Base-by-base conservation (phyloP, 371 early-diverging fungal species). In the Mucor sp. region DNA sequence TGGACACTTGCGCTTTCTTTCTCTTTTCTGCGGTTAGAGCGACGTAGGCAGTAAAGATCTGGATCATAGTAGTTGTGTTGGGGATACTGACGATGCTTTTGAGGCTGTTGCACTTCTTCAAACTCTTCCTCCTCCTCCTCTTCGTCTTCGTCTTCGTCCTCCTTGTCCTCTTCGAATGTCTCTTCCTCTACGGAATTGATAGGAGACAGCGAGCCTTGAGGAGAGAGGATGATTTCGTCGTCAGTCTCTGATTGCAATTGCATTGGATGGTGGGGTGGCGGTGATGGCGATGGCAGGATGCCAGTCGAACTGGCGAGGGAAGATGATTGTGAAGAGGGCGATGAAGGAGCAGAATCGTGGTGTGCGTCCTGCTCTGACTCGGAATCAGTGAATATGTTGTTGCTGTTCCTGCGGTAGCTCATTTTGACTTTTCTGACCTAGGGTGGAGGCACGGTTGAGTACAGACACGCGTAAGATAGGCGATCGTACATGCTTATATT, bases 21-120 rank as follows among this genome's bases (percentile, higher is more conserved):
- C 1, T 58, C 41, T 66, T 69, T 69, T 30, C 69, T 59, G 30
- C 73, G 50, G 23, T 59, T 48, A 17, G 73, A 73, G 21, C 73
- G 63, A 47, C 73, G 62, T 44, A 73, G 27, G 28, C 73, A 69
- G 39, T 73, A 73, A 9, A 73, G 62, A 9, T 73, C 73, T 53
- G 73, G 73, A 59, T 73, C 73, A n/a, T 62, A 47, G 59, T 59
- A 59, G 14, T 59, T 37, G 12, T 59, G 15, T 23, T 21, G 59
- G 17, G n/a, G 2, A 8, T 33, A 33, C 33, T 57, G 30, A 1
- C 32, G 30, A 11, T 57, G 30, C 30, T 57, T 57, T 33, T 28
- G 57, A 15, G 57, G 57, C 32, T 28, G 57, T 4, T 17, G 25
- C 32, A 57, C 33, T 32, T 56, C 67, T 11, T 60, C 57, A 19